A percentile compares a stretch with the other conserved stretches of the same genome.
Conservation (phyloP, 768 basidiomycete genomes). For the Mycena kentingensis region DNA sequence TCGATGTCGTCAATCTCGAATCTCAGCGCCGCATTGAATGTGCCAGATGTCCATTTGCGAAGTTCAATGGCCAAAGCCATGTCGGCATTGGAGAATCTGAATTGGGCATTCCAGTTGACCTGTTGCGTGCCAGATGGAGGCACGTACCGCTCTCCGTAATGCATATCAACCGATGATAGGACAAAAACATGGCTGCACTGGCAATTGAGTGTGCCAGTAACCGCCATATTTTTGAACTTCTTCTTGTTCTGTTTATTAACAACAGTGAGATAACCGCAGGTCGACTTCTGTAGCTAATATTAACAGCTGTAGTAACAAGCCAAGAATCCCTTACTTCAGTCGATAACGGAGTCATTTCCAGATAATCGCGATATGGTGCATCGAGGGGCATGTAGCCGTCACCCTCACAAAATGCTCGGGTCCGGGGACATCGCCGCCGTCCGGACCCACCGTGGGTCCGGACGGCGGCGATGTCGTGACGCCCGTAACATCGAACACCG, state of each 20-base stretch:
- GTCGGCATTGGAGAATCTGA: constrained; percentile 21
- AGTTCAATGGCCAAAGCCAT: constrained; percentile 6
- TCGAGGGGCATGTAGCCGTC: no score
- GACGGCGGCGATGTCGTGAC: no score
- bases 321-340: no score
- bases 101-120: not conserved
- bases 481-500: no score
- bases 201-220: constrained; percentile 24
- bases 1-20: constrained; percentile 2
- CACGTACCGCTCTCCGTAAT: constrained; percentile 22
- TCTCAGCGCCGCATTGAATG: not conserved
- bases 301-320: no score
- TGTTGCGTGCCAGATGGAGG: not conserved
- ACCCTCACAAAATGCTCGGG: no score
- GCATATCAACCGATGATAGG: constrained; percentile 20
- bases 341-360: no score
- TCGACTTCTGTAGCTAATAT: constrained; percentile 29
- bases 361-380: no score
- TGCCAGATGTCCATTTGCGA: not conserved
- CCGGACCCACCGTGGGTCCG: no score
- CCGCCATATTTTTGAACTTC: constrained; percentile 25
- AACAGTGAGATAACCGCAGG: constrained; percentile 25
- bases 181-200: constrained; percentile 25
- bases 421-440: no score
- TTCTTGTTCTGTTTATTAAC: constrained; percentile 27